Evolutionary conservation across 345 rosid genomes (phyloP).

Genomic region (Sonneratia caseolaris): DNA sequence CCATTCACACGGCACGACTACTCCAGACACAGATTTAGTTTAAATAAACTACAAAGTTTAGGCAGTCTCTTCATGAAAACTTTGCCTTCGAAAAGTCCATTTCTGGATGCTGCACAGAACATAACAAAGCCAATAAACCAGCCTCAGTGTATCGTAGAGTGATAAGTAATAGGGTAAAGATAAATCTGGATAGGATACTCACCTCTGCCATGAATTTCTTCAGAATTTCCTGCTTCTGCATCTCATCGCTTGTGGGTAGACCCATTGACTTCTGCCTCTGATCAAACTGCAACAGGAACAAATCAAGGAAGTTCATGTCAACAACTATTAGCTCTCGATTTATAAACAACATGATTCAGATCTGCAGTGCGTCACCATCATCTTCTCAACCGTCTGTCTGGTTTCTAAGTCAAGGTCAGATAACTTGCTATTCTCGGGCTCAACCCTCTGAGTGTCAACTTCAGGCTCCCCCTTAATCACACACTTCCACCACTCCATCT

Average conservation of each 20-base stretch:
- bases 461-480: conserved; percentile 78
- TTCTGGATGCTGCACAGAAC: conserved; percentile 74
- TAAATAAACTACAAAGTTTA: neutral
- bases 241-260: conserved; percentile 80
- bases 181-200: neutral
- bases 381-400: conserved; percentile 68
- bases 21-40: neutral
- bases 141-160: neutral
- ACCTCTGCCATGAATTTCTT: conserved; percentile 92
- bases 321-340: neutral
- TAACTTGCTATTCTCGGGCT: conserved; percentile 79
- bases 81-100: conserved; percentile 92
- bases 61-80: conserved; percentile 24
- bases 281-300: conserved; percentile 45
- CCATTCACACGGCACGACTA: neutral
- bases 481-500: conserved; percentile 93
- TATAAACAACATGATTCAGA: neutral
- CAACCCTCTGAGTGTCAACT: conserved; percentile 87
- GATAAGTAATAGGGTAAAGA: neutral
- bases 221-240: conserved; percentile 68
- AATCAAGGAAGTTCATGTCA: neutral
- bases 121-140: neutral
- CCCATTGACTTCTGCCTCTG: conserved; percentile 94
- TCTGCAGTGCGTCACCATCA: conserved; percentile 48
- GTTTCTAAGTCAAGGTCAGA: conserved; percentile 80